Percentiles rank a stretch among this genome's conserved stretches.
Conservation (phyloP, 306 rosid genomes). For the Ammopiptanthus mongolicus region DNA sequence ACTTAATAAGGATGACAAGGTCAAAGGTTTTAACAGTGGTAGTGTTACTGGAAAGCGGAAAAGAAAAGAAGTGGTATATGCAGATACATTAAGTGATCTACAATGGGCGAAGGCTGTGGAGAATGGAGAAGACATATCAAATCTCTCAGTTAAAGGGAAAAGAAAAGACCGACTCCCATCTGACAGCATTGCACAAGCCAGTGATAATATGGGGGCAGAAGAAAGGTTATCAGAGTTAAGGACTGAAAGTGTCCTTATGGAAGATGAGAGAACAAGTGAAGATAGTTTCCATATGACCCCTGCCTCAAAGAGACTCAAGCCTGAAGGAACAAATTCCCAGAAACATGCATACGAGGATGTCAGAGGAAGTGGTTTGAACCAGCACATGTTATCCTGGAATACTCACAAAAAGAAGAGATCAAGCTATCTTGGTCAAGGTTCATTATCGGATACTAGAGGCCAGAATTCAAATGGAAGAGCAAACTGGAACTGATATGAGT, state of each 20-base stretch:
- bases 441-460: conserved; percentile 60
- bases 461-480: conserved; percentile 67
- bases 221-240: conserved; percentile 38
- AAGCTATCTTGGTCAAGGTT: conserved; percentile 50
- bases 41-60: conserved; percentile 66
- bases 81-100: conserved; percentile 75
- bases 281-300: conserved; percentile 44
- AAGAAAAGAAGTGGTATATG: conserved; percentile 87
- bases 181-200: conserved; percentile 42
- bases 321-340: conserved; percentile 43
- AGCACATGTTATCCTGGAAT: conserved; percentile 70
- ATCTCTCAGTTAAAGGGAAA: conserved; percentile 47
- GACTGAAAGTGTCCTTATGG: conserved; percentile 34
- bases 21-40: conserved; percentile 33
- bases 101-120: conserved; percentile 98
- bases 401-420: conserved; percentile 86
- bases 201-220: conserved; percentile 33
- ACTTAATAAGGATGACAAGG: conserved; percentile 46
- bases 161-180: conserved; percentile 46
- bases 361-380: conserved; percentile 50
- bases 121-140: conserved; percentile 71
- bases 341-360: conserved; percentile 42
- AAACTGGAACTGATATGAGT: conserved; percentile 52
- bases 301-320: conserved; percentile 54
- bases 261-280: conserved; percentile 55